Evolutionary conservation across 2,329 filamentous ascomycete genomes (phyloP).

Genomic region (Rhytidhysteron rufulum): DNA sequence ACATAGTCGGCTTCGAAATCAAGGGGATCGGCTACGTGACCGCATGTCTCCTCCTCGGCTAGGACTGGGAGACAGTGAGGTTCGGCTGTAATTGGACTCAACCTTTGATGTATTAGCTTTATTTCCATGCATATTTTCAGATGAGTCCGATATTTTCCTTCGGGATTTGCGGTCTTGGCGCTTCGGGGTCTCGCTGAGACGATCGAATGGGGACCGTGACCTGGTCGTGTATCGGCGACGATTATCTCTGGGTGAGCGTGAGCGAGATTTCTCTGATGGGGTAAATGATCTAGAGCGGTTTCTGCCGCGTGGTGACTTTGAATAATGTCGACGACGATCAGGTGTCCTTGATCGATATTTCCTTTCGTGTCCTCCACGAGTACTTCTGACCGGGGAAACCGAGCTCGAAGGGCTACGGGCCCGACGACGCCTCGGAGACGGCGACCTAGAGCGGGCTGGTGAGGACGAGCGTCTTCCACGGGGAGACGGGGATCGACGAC

Average conservation of each 20-base stretch:
- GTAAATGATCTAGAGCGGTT: slow-evolving; percentile 47
- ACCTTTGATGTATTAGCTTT: slow-evolving; percentile 50
- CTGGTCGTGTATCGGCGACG: slow-evolving; percentile 35
- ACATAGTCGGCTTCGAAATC: no score
- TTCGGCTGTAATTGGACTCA: slow-evolving; percentile 27
- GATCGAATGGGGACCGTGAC: slow-evolving; percentile 35
- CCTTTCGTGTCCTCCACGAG: slow-evolving; percentile 12
- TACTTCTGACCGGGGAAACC: slow-evolving; percentile 3
- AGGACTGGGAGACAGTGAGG: slow-evolving; percentile 40
- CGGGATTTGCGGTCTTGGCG: slow-evolving; percentile 37
- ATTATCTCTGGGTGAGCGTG: slow-evolving; percentile 49
- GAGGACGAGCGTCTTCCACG: slow-evolving; percentile 13
- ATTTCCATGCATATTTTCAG: slow-evolving; percentile 40
- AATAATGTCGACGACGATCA: slow-evolving; percentile 18
- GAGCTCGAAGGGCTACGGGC: slow-evolving; percentile 8
- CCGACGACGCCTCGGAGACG: slow-evolving; percentile 28
- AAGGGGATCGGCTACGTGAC: slow-evolving; percentile 17
- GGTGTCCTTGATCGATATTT: slow-evolving; percentile 27
- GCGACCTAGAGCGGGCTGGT: slow-evolving; percentile 38
- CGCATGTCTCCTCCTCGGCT: slow-evolving; percentile 38
- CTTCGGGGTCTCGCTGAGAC: slow-evolving; percentile 35
- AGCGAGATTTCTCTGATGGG: slow-evolving; percentile 50
- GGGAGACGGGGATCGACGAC: slow-evolving; percentile 21
- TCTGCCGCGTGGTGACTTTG: slow-evolving; percentile 33
- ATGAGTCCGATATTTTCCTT: slow-evolving; percentile 43